Base-by-base conservation (phyloP, 768 basidiomycete genomes). In the Lactarius deliciosus region DNA sequence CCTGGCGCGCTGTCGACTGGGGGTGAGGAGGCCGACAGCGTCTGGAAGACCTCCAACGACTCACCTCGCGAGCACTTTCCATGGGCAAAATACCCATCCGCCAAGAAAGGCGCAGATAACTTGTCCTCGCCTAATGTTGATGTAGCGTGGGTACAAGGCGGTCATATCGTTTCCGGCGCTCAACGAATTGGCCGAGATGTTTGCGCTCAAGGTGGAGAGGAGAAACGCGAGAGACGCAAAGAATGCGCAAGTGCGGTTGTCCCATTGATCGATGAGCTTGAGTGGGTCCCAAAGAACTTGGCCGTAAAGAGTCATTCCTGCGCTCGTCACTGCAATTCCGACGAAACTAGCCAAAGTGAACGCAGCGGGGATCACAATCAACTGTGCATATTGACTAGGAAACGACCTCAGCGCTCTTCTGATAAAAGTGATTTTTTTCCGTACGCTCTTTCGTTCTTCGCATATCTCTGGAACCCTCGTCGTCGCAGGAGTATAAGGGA, bases 121-220 rank as follows among this genome's bases (percentile, higher is more conserved):
- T 70, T 80, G 80, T 0, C 94, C 94, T 11, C 94, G 81, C 61
- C 85, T 81, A 67, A 94, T 91, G 73, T 95, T 91, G 77, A 96
- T 84, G 68, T 83, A 95, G 64, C 81, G 80, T 36, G 91, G 93
- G 72, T 81, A 85, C 50, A 91, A 77, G 20, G 85, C 92, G 4
- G 87, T 90, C 79, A 94, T 85, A 73, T 96, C 94, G 73, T 94
- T 95, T 4, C 89, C 92, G 3, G 91, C 90, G 28, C 81, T 79
- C 59, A 87, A 80, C 8, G 84, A 84, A 76, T 96, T 96, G 25
- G 92, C 92, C 30, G 90, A 89, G 69, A 92, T 87, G 69, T 68
- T 70, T n/a, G 85, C 81, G 38, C 86, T 87, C 56, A 94, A 80
- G 1, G 87, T 91, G 8, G 90, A 86, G 32, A 94, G 77, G 40